Evolutionary conservation across 2,329 filamentous ascomycete species (phyloP), one percentile per base, ranked within the genome.

Genomic region (Talaromyces sp.): DNA sequence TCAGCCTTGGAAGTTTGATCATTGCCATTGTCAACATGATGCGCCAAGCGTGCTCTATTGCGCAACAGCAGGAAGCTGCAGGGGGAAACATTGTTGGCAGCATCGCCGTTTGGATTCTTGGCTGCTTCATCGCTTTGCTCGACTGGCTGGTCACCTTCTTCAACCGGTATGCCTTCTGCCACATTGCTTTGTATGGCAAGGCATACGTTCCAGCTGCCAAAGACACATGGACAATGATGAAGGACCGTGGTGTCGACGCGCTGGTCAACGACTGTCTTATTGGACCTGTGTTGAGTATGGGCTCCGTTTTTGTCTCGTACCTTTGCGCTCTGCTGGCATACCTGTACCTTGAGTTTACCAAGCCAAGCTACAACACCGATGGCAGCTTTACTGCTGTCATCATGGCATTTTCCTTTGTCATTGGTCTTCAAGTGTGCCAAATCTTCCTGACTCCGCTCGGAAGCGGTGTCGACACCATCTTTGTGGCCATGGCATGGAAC

Each of bases 111-210:
- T 96, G 91, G 73, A 73, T 92, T 55, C 76, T 96, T 0, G 85
- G 88, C 13, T 96, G 91, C 72, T 71, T 97, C 54, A 87, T 97
- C 61, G 79, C 84, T 2, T 70, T 96, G 2, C 77, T 97, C 2
- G 86, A 96, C 67, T 97, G 93, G 92, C 88, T 88, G 0, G 86
- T 95, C 0, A 83, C 92, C 65, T 95, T 96, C 70, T 82, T 96
- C 77, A 98, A 98, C 77, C 87, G 92, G 68, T 96, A 96, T 68
- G 92, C 92, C 0, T 96, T 96, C 76, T 92, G 88, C 32, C 92
- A 97, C 72, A 96, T 98, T 70, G 92, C 93, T 0, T 81, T 97
- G 0, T 97, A 97, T 72, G 93, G 93, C 19, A 96, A 96, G 74
- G 79, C 89, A 0, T 98, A 97, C 72, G 84, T 97, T 59, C 82